These are phyloP conservation scores for Beauveria sp. DNA, from an alignment of 2,329 filamentous ascomycete genomes.

Conservation along the genomic window DNA sequence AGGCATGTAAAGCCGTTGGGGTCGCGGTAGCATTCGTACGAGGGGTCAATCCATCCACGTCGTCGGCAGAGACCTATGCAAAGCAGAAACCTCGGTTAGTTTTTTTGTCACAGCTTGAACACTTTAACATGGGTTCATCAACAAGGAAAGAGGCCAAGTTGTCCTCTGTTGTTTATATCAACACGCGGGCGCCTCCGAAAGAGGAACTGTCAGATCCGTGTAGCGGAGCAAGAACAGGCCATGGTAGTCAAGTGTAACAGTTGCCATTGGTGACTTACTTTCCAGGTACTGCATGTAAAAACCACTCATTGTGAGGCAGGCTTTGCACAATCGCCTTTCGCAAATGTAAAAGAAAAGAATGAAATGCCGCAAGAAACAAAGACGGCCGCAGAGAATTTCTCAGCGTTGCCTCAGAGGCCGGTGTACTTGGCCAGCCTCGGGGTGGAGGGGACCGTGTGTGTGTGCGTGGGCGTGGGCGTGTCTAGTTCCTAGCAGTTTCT, in stretches of 20 bases:
- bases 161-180: neutral
- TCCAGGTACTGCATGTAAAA: constrained; percentile 68
- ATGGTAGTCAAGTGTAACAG: constrained; percentile 50
- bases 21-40: constrained; percentile 75
- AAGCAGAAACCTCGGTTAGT: neutral
- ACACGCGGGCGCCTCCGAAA: neutral
- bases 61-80: constrained; percentile 79
- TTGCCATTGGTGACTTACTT: constrained; percentile 49
- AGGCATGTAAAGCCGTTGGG: constrained; percentile 76
- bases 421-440: constrained; percentile 2
- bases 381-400: constrained; percentile 8
- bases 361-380: constrained; percentile 2
- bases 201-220: neutral
- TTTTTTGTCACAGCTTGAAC: neutral
- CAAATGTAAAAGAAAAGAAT: constrained; percentile 2
- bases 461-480: constrained; percentile 2
- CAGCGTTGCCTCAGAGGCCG: constrained; percentile 3
- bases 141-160: too few species aligned
- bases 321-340: neutral
- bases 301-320: constrained; percentile 43
- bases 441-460: neutral
- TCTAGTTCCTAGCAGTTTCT: constrained; percentile 3
- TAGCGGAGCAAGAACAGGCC: neutral
- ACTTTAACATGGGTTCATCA: neutral
- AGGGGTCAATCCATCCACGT: constrained; percentile 85